phyloP scores from a whole-genome alignment of 2,329 filamentous ascomycete genomes.

The Sordariomycetes sp. region DNA sequence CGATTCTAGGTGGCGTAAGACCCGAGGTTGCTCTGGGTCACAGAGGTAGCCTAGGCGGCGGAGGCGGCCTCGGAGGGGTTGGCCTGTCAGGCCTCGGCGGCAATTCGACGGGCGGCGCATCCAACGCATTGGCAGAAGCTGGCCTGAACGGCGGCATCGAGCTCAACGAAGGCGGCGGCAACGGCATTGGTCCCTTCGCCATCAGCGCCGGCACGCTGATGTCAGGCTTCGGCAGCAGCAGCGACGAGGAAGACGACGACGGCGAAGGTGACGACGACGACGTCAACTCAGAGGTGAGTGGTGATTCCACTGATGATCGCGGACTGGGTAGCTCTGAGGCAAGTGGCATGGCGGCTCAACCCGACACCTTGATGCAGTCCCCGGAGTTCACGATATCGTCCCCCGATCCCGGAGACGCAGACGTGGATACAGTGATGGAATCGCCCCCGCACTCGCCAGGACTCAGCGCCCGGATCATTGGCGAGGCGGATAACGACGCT shows the following conservation, averaged over 20 bases:
- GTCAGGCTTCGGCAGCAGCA: conserved; percentile 89
- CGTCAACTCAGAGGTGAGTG: conserved; percentile 57
- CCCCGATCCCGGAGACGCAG: not conserved
- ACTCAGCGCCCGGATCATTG: not conserved
- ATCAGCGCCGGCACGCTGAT: conserved; percentile 67
- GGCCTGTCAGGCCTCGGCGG: conserved; percentile 36
- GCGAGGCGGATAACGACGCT: not conserved
- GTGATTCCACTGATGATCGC: conserved; percentile 22
- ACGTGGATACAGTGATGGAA: conserved; percentile 3
- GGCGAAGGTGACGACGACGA: conserved; percentile 79
- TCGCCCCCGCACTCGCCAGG: not conserved
- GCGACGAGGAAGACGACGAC: conserved; percentile 93
- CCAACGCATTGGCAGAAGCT: conserved; percentile 68
- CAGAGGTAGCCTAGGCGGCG: conserved; percentile 50
- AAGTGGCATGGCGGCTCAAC: conserved; percentile 15
- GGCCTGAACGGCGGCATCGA: conserved; percentile 72
- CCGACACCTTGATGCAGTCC: conserved; percentile 19
- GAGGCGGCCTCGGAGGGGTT: conserved; percentile 34
- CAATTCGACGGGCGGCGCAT: conserved; percentile 29
- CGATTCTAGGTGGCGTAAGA: conserved; percentile 90
- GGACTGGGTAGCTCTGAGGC: conserved; percentile 16
- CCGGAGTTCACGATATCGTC: conserved; percentile 14
- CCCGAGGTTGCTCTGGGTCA: conserved; percentile 83
- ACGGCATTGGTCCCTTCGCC: conserved; percentile 63
- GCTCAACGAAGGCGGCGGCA: conserved; percentile 48